A percentile compares a stretch with the other conserved stretches of the same genome.
These are phyloP conservation scores for Chalaropsis thielavioides DNA, from an alignment of 2,329 filamentous ascomycete genomes.

Conservation along the genomic window DNA sequence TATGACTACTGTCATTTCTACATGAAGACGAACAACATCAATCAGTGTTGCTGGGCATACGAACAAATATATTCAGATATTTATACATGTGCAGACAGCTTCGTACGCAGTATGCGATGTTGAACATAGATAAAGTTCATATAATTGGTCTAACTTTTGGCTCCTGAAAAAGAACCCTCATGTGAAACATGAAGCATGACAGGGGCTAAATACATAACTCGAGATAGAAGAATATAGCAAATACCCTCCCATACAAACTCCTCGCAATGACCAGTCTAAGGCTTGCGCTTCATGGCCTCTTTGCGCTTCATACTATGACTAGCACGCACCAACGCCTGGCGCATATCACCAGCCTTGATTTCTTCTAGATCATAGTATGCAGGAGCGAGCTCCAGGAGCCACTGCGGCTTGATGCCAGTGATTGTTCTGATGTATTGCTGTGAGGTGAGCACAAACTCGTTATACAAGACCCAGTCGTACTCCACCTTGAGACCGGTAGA, in stretches of 20 bases:
- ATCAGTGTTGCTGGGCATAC: background rate
- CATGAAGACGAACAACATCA: too few relatives aligned
- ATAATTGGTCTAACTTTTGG: slow-evolving; percentile 3
- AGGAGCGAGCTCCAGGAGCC: slow-evolving; percentile 88
- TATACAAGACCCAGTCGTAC: slow-evolving; percentile 94
- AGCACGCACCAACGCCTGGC: slow-evolving; percentile 46
- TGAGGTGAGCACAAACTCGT: slow-evolving; percentile 93
- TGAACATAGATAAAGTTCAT: background rate
- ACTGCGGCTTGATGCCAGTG: slow-evolving; percentile 82
- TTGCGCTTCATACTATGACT: slow-evolving; percentile 47
- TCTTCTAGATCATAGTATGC: slow-evolving; percentile 75
- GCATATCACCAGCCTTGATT: slow-evolving; percentile 79
- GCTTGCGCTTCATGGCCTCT: slow-evolving; percentile 36
- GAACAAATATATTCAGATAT: background rate
- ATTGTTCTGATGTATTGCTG: slow-evolving; percentile 97
- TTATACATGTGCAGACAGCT: background rate
- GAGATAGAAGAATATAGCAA: slow-evolving; percentile 3
- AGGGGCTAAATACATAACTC: background rate
- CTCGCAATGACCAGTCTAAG: slow-evolving; percentile 9
- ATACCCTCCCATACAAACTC: background rate
- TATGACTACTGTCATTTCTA: background rate
- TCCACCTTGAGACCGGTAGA: slow-evolving; percentile 80
- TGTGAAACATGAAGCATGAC: background rate
- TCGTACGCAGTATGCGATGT: slow-evolving; percentile 9
- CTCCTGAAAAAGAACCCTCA: background rate